These are phyloP conservation scores for Venustampulla echinocandica DNA, from an alignment of 495 filamentous ascomycete species.

Conservation along the genomic window DNA sequence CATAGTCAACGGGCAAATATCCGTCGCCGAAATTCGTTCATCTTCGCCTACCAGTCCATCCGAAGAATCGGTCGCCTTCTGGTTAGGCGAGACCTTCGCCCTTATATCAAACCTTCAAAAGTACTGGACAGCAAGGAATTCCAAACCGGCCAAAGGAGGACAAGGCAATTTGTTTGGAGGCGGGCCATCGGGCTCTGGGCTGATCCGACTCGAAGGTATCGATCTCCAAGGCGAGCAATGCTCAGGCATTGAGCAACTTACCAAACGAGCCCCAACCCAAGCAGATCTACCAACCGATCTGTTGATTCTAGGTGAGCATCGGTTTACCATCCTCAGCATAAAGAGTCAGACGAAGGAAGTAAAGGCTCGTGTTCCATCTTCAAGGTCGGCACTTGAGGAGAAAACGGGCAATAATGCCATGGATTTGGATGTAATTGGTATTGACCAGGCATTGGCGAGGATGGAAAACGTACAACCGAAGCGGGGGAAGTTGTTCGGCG, in stretches of 20 bases:
- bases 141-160: constrained; percentile 45
- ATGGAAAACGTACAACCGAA: constrained; percentile 34
- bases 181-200: constrained; percentile 35
- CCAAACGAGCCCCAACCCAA: constrained; percentile 10
- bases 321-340: constrained; percentile 26
- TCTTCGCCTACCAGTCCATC: constrained; percentile 37
- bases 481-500: constrained; percentile 42
- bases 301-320: constrained; percentile 55
- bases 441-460: constrained; percentile 42
- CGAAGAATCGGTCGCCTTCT: constrained; percentile 61
- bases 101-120: constrained; percentile 56
- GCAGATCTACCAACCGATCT: constrained; percentile 46
- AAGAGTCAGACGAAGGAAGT: not conserved
- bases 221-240: constrained; percentile 58
- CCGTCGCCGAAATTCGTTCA: constrained; percentile 40
- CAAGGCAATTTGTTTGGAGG: constrained; percentile 46
- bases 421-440: constrained; percentile 46
- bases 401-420: constrained; percentile 31
- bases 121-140: constrained; percentile 54
- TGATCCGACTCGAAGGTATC: constrained; percentile 42
- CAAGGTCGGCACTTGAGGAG: constrained; percentile 35
- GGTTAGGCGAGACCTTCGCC: constrained; percentile 52
- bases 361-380: constrained; percentile 15
- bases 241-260: constrained; percentile 48
- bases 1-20: constrained; percentile 62